Base-by-base conservation (phyloP, 1,139 yeast genomes). In the Debaryomyces sp. region DNA sequence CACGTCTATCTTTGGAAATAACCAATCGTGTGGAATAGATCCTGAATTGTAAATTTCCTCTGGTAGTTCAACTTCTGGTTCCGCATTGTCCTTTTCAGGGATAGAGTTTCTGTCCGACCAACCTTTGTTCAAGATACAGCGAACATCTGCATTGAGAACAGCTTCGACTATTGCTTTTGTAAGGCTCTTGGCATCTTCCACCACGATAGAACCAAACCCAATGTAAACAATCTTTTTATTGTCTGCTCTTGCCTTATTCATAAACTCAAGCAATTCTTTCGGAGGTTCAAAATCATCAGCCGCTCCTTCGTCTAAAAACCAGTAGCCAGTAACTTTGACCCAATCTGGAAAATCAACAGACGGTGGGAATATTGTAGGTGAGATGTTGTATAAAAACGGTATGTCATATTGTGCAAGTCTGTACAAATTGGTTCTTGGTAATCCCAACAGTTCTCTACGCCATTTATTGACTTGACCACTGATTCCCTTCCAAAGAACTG, bases 161-260 rank as follows among this genome's bases (percentile, higher is more conserved):
- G 96, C 94, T 27, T 86, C 87, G 17, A 86, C 80, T 13, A 94
- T 82, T 0, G 96, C 89, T 54, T 78, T 67, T 0, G 97, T 90
- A 66, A 94, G 75, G 47, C 82, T 88, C 46, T 73, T 79, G 1
- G 98, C 92, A 63, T 92, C 84, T 6, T 85, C 78, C 2, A 92
- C 98, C 6, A 92, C 96, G 64, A 92, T 92, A 0, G 97, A 90
- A 0, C 99, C 99, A 71, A 92, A 92, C 0, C 99, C 99, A 63
- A 92, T 87, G 63, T 92, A 92, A 0, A 91, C 96, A 30, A 92
- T 58, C 60, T 87, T 88, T 64, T 87, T 87, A 0, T 71, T 70
- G 48, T 84, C 86, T 0, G 59, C 59, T 41, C 77, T 71, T 0
- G 97, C 97, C 46, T 71, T 64, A n/a, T 70, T 62, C 47, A 92